Conservation (phyloP, 202 grass and related monocot genomes). For the Eragrostis tef region DNA sequence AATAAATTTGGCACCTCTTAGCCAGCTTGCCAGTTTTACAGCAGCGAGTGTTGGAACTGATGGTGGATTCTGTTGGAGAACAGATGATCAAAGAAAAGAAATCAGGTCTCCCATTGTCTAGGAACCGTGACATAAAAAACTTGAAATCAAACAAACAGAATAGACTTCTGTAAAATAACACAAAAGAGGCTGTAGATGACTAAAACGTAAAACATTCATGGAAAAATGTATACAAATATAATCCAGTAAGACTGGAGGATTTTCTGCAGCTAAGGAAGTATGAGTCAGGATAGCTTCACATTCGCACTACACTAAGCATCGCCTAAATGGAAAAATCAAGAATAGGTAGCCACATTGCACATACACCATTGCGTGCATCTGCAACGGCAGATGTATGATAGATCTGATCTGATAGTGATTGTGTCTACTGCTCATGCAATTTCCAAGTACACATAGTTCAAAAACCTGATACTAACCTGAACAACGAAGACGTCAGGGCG, state of each 20-base stretch:
- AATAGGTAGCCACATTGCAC: neutral
- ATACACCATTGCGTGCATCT: neutral
- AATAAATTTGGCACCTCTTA: constrained; percentile 84
- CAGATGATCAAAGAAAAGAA: constrained; percentile 36
- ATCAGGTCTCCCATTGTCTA: neutral
- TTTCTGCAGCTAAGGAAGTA: neutral
- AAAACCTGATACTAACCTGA: constrained; percentile 57
- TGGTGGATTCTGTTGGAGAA: constrained; percentile 79
- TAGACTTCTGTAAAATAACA: neutral
- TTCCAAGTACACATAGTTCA: constrained; percentile 6
- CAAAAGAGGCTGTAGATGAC: constrained; percentile 16
- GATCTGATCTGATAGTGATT: constrained; percentile 15
- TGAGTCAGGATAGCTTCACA: neutral
- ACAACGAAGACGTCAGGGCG: constrained; percentile 82
- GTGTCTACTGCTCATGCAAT: neutral
- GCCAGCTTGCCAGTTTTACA: constrained; percentile 82
- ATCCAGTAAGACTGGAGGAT: neutral
- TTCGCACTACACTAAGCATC: neutral
- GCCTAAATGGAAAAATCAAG: neutral
- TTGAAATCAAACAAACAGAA: neutral
- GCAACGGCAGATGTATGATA: neutral
- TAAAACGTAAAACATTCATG: neutral
- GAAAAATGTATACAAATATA: neutral
- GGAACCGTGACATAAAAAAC: neutral
- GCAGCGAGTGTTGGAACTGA: constrained; percentile 94